Percentiles rank a stretch among this genome's conserved stretches.
phyloP scores from a whole-genome alignment of 2,329 filamentous ascomycete genomes.

The Verticillium alfalfae region DNA sequence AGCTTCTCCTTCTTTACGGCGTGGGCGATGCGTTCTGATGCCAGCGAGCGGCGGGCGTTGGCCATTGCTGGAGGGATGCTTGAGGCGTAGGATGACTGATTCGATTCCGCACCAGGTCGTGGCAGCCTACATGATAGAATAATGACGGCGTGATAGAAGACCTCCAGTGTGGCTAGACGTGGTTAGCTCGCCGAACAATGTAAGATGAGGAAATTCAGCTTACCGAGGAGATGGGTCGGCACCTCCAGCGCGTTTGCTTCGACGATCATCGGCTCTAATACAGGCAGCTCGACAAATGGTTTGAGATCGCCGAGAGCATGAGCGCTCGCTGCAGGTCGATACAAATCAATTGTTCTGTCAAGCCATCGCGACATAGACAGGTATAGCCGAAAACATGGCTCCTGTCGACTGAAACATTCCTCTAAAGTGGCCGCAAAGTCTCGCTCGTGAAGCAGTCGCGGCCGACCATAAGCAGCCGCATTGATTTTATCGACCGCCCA shows the following conservation, averaged over 20 bases:
- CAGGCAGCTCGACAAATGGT: conserved; percentile 46
- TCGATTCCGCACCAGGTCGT: conserved; percentile 27
- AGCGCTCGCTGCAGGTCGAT: conserved; percentile 45
- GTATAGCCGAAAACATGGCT: conserved; percentile 51
- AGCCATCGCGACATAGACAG: conserved; percentile 49
- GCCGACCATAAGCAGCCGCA: conserved; percentile 53
- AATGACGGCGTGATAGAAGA: conserved; percentile 59
- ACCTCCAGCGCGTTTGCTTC: conserved; percentile 46
- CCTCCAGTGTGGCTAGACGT: conserved; percentile 51
- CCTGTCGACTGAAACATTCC: conserved; percentile 42
- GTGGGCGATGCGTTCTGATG: conserved; percentile 51
- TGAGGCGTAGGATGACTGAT: conserved; percentile 21
- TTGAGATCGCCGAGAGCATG: conserved; percentile 33
- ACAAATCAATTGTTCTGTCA: conserved; percentile 54
- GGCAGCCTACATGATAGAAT: conserved; percentile 56
- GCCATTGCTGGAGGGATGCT: conserved; percentile 41
- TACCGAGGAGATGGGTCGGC: conserved; percentile 43
- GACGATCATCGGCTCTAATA: conserved; percentile 52
- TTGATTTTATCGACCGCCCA: conserved; percentile 59
- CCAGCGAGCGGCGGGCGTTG: conserved; percentile 52
- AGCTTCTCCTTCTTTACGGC: conserved; percentile 46
- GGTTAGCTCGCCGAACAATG: conserved; percentile 12
- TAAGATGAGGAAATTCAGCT: conserved; percentile 9
- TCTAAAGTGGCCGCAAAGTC: conserved; percentile 52
- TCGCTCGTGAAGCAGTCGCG: conserved; percentile 54